phyloP scores from a whole-genome alignment of 805 yeast genomes.

The Maudiozyma saulgeensis region DNA sequence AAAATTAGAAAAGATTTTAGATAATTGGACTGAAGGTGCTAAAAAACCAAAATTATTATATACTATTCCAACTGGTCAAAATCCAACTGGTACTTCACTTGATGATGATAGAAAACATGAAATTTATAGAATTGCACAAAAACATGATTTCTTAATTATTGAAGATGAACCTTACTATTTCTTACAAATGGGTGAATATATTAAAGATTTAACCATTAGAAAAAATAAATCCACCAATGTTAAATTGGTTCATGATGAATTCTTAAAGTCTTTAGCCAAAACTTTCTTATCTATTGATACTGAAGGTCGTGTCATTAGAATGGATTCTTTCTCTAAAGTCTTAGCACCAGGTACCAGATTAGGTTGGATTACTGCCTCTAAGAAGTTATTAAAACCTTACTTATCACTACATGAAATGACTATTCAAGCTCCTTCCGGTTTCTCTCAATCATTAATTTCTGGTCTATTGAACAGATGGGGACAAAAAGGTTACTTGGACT shows the following conservation, averaged over 20 bases:
- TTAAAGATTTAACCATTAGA: slow-evolving; percentile 34
- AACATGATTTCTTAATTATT: slow-evolving; percentile 75
- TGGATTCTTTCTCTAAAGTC: slow-evolving; percentile 86
- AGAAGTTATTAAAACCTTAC: slow-evolving; percentile 50
- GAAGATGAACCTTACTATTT: slow-evolving; percentile 98
- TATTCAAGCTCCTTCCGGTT: slow-evolving; percentile 73
- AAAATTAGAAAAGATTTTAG: slow-evolving; percentile 49
- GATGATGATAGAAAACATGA: slow-evolving; percentile 64
- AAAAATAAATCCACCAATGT: slow-evolving; percentile 9
- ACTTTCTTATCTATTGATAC: slow-evolving; percentile 67
- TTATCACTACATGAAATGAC: slow-evolving; percentile 71
- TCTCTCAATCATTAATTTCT: slow-evolving; percentile 60
- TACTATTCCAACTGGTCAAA: slow-evolving; percentile 93
- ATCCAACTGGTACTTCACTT: slow-evolving; percentile 91
- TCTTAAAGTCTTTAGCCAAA: slow-evolving; percentile 56
- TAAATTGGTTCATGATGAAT: slow-evolving; percentile 46
- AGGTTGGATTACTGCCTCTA: slow-evolving; percentile 83
- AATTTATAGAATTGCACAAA: slow-evolving; percentile 68
- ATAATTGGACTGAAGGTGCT: slow-evolving; percentile 53
- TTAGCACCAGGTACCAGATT: slow-evolving; percentile 84
- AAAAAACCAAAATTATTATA: slow-evolving; percentile 80
- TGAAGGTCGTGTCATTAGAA: slow-evolving; percentile 83
- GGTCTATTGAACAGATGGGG: slow-evolving; percentile 82
- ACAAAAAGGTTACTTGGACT: slow-evolving; percentile 76
- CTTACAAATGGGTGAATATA: slow-evolving; percentile 82